Evolutionary conservation across 2,329 filamentous ascomycete species (phyloP).

Genomic region (Ophiostoma sp.): DNA sequence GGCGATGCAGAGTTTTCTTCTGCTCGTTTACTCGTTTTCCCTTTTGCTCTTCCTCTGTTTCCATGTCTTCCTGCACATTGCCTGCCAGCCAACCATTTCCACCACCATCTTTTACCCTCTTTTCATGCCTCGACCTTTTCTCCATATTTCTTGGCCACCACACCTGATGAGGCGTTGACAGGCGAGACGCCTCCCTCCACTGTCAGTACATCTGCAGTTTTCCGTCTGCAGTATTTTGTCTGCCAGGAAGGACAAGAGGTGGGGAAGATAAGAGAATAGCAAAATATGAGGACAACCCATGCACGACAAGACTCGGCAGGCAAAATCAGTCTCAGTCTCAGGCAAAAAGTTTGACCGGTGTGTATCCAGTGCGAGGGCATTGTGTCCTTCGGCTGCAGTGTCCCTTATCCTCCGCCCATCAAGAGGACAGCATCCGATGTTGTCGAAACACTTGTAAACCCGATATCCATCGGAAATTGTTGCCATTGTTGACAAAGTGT

Average conservation of each 20-base stretch:
- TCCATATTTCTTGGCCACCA: neutral
- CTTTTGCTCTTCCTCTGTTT: neutral
- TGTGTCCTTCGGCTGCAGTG: neutral
- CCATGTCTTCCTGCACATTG: neutral
- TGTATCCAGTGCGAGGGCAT: neutral
- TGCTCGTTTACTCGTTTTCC: neutral
- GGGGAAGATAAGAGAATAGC: constrained; percentile 8
- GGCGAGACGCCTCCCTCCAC: neutral
- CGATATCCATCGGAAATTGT: neutral
- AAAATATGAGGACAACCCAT: neutral
- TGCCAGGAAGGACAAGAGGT: neutral
- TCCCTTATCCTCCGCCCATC: neutral
- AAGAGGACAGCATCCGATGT: neutral
- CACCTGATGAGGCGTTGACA: neutral
- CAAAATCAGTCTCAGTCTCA: neutral
- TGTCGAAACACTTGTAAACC: neutral
- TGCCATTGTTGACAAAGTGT: neutral
- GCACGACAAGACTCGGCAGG: neutral
- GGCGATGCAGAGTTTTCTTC: constrained; percentile 6
- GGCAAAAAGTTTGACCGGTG: neutral
- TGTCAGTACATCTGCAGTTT: neutral
- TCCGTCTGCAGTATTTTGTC: neutral
- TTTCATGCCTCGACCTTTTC: neutral
- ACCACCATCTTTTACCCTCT: neutral
- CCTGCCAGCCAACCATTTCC: neutral